A percentile compares a stretch with the other conserved stretches of the same genome.
These are phyloP conservation scores for Castanospermum australe DNA, from an alignment of 306 rosid genomes.

Conservation along the genomic window DNA sequence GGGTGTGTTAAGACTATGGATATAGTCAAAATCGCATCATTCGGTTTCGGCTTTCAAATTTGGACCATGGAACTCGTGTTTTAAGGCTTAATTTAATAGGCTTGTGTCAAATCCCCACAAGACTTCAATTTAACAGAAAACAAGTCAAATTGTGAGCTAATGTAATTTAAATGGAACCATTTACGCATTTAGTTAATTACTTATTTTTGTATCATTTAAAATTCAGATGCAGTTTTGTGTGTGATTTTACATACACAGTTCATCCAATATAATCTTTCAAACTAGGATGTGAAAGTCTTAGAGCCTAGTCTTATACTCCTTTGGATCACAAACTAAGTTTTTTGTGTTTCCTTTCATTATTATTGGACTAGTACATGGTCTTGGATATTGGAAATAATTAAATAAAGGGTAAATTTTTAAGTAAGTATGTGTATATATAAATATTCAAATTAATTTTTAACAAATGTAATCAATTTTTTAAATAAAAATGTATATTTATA, in stretches of 20 bases:
- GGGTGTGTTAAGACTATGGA: neutral
- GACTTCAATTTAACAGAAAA: neutral
- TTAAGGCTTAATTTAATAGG: neutral
- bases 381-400: neutral
- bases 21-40: slow-evolving; percentile 26
- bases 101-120: neutral
- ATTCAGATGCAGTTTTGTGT: neutral
- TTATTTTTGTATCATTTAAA: neutral
- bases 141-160: neutral
- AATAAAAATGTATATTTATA: too few species aligned
- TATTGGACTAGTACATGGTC: neutral
- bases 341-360: neutral
- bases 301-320: neutral
- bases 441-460: too few species aligned
- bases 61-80: neutral
- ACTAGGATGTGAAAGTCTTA: neutral
- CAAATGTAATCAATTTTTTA: too few species aligned
- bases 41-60: neutral
- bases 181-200: neutral
- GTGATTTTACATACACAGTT: neutral
- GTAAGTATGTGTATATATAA: too few species aligned
- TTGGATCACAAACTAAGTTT: neutral
- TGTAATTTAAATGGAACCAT: neutral
- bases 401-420: too few species aligned
- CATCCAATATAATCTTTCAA: neutral